These are phyloP conservation scores for Xanthoconium purpureum DNA, from an alignment of 768 basidiomycete species.

Conservation along the genomic window DNA sequence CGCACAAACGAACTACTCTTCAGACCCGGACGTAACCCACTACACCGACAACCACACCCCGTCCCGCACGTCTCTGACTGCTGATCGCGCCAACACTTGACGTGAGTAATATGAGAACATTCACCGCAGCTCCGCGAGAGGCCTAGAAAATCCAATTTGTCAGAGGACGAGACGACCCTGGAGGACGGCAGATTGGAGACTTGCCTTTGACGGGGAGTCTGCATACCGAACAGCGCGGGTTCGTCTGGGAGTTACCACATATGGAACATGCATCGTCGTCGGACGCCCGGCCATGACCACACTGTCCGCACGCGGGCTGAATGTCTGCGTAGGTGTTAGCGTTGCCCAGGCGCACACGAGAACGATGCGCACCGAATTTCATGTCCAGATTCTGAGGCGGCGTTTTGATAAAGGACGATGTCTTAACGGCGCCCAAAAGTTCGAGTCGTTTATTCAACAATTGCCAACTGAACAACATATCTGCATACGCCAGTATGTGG, in stretches of 20 bases:
- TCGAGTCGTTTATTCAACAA: slow-evolving; percentile 68
- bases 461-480: slow-evolving; percentile 72
- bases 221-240: slow-evolving; percentile 66
- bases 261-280: slow-evolving; percentile 40
- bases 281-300: slow-evolving; percentile 34
- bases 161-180: not conserved
- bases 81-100: slow-evolving; percentile 54
- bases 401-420: slow-evolving; percentile 21
- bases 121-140: slow-evolving; percentile 58
- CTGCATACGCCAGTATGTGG: slow-evolving; percentile 72
- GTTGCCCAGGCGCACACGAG: not conserved
- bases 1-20: slow-evolving; percentile 5
- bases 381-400: slow-evolving; percentile 32
- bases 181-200: slow-evolving; percentile 5
- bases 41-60: slow-evolving; percentile 67
- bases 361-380: slow-evolving; percentile 32
- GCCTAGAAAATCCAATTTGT: slow-evolving; percentile 40
- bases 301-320: slow-evolving; percentile 46
- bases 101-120: slow-evolving; percentile 64
- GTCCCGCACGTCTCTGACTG: slow-evolving; percentile 55
- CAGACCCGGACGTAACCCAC: slow-evolving; percentile 15
- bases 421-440: slow-evolving; percentile 62
- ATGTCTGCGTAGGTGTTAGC: slow-evolving; percentile 36
- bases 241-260: slow-evolving; percentile 42
- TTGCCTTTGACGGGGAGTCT: slow-evolving; percentile 72